phyloP scores from a whole-genome alignment of 805 yeast genomes.

The Nakazawaea sp. region DNA sequence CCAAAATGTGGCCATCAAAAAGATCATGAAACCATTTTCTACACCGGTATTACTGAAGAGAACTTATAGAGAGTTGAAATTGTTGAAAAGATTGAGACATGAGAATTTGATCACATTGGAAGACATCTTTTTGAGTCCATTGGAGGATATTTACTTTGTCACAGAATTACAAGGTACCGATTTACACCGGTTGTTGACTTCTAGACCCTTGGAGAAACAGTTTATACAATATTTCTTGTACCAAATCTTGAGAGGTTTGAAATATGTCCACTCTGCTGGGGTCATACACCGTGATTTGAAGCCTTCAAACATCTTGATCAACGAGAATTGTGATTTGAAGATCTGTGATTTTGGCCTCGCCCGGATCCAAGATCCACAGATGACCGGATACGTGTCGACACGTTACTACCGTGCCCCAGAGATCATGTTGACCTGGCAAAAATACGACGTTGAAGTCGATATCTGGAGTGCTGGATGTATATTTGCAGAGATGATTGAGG shows the following conservation, averaged over 20 bases:
- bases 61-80: slow-evolving; percentile 91
- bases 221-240: slow-evolving; percentile 95
- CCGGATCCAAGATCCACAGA: slow-evolving; percentile 95
- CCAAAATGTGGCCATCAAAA: slow-evolving; percentile 94
- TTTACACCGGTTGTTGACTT: slow-evolving; percentile 81
- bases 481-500: slow-evolving; percentile 96
- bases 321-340: slow-evolving; percentile 94
- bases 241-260: slow-evolving; percentile 90
- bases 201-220: slow-evolving; percentile 92
- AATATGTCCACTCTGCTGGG: slow-evolving; percentile 92
- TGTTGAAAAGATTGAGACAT: slow-evolving; percentile 88
- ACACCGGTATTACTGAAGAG: slow-evolving; percentile 94
- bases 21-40: slow-evolving; percentile 95
- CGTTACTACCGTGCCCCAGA: slow-evolving; percentile 97
- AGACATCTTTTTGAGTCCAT: slow-evolving; percentile 89
- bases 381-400: slow-evolving; percentile 97
- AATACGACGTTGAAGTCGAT: slow-evolving; percentile 93
- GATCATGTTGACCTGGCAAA: slow-evolving; percentile 98
- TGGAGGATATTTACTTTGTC: slow-evolving; percentile 93
- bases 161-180: slow-evolving; percentile 98
- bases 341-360: slow-evolving; percentile 97
- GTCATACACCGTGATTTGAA: slow-evolving; percentile 92
- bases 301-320: slow-evolving; percentile 88
- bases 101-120: slow-evolving; percentile 90
- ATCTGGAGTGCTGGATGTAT: slow-evolving; percentile 98